phyloP scores from a whole-genome alignment of 1,284 basidiomycete species.

The Fomitopsis palustris region DNA sequence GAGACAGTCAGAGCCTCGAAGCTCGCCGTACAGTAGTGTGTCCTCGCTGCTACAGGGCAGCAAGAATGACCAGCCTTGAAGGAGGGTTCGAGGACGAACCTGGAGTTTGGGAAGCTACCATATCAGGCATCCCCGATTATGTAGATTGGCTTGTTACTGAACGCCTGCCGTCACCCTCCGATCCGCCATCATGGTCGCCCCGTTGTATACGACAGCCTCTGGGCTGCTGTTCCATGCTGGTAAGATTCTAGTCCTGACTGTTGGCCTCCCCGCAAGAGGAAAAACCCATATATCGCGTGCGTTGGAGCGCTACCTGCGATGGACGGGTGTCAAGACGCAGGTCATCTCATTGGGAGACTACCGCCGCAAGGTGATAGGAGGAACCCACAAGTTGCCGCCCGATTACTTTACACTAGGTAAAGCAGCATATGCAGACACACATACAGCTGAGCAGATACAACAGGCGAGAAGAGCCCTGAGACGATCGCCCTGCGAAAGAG shows the following conservation, averaged over 20 bases:
- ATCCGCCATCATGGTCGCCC: slow-evolving; percentile 69
- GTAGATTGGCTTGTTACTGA: neutral
- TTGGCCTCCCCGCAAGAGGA: slow-evolving; percentile 90
- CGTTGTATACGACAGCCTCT: slow-evolving; percentile 81
- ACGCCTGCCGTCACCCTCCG: neutral
- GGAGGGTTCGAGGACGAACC: too few species aligned
- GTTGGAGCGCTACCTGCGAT: slow-evolving; percentile 93
- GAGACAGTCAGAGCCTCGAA: too few species aligned
- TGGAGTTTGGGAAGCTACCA: too few species aligned
- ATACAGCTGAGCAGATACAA: neutral
- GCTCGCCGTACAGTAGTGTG: too few species aligned
- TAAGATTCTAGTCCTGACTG: slow-evolving; percentile 89
- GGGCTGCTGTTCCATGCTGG: slow-evolving; percentile 91
- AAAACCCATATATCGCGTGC: slow-evolving; percentile 97
- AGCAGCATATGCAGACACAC: neutral
- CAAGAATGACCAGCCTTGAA: neutral
- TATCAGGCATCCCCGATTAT: too few species aligned
- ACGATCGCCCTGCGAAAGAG: slow-evolving; percentile 75
- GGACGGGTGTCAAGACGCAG: slow-evolving; percentile 95
- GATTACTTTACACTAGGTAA: slow-evolving; percentile 90
- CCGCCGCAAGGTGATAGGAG: slow-evolving; percentile 85
- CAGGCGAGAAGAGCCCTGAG: slow-evolving; percentile 72
- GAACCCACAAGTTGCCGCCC: slow-evolving; percentile 81
- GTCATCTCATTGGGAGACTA: slow-evolving; percentile 96
- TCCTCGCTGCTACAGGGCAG: too few species aligned